Evolutionary conservation across 257 asterid genomes (phyloP), one percentile per base, ranked within the genome.

Genomic region (Solanum chilense): DNA sequence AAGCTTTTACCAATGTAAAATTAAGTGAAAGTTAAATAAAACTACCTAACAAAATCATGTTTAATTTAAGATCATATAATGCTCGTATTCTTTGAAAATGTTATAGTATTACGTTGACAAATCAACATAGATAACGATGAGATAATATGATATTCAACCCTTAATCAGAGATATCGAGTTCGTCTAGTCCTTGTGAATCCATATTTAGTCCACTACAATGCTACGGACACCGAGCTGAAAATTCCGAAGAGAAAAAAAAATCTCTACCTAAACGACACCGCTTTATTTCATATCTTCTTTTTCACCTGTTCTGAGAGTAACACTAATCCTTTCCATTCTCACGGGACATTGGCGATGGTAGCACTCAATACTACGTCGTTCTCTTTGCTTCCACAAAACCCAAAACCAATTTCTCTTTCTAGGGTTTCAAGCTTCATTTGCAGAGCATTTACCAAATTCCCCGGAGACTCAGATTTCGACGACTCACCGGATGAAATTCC

Each of bases 391-490:
- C 70, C 88, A 31, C 88, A 33, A 73, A 86, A 73, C 74, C 84
- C 84, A 8, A 56, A 60, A 52, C 33, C 73, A 4, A 44, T 62
- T 20, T 18, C 58, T 13, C 11, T 37, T 47, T 37, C 12, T 71
- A 85, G 39, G 64, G 75, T 88, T 27, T 88, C 92, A 31, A 89
- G 25, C 20, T 87, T 93, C 90, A 37, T 91, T 21, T 20, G 88
- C 88, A 86, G 90, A 76, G 85, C 91, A 82, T 88, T 87, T 84
- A 85, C 93, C 68, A 77, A 25, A 80, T 84, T 90, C 21, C 88
- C 89, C 20, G 87, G 81, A 11, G 42, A 58, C 33, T 86, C 69
- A 18, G 44, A 81, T 64, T 88, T 93, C 52, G 76, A 83, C 58
- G 92, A 88, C 33, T 56, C 82, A 39, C 88, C 69, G 29, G 91